Evolutionary conservation across 1,284 basidiomycete genomes (phyloP), one percentile per base, ranked within the genome.

Genomic region (Marasmius oreades): DNA sequence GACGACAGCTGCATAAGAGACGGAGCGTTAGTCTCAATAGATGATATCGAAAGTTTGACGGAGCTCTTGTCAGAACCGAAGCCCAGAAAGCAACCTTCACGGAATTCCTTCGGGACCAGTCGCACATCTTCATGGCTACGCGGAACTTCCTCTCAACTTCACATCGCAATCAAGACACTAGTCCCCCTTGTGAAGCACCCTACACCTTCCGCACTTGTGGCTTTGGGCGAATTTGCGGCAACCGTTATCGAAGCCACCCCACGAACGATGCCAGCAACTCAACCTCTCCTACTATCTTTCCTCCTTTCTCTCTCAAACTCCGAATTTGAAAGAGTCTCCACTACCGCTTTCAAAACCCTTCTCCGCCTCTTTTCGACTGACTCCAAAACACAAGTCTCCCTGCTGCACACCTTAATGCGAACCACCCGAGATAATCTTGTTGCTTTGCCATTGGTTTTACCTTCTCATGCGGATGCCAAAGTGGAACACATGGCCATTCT

Each of bases 361-460:
- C 61, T 73, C 28, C 64, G 70, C 3, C 71, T 90, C 20, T 72
- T 90, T 7, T 67, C 72, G 12, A 64, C 67, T 5, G 61, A 71
- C 22, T 78, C 79, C 16, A 69, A 69, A 50, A 69, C 73, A 1
- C 75, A 74, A 28, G 70, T 77, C 53, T 61, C 71, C 2, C 68
- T 91, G 10, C 70, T 87, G 24, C 79, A 80, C 59, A 77, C 74
- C 3, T 68, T 85, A 28, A 72, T 82, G 57, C 77, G 79, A 47
- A 81, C 79, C 28, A 81, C 80, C 0, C 73, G 77, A 61, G 84
- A 90, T 44, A 82, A 84, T 57, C 76, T 96, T 33, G 73, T 81
- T n/a, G 75, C 86, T 0, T 73, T 97, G 3, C 92, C 94, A n/a
- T 82, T 85, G 10, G 74, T 90, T 10, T 77, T 95, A 39, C 74